Base-by-base conservation (phyloP, 1,284 basidiomycete genomes). In the Trichosporon sp. region DNA sequence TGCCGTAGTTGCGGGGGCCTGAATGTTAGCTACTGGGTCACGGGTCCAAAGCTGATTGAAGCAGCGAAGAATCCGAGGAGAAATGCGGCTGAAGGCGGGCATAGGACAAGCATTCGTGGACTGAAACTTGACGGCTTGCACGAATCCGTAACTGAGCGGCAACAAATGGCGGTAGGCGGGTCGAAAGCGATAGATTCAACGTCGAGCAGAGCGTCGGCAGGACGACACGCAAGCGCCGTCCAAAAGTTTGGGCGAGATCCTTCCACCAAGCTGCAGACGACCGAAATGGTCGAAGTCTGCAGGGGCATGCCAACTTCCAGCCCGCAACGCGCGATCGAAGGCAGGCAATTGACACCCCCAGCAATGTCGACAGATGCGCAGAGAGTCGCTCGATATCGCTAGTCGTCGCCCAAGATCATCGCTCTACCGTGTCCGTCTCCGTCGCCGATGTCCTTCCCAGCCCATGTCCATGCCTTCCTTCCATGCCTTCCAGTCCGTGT, bases 1-100 rank as follows among this genome's bases (percentile, higher is more conserved):
- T 96, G 81, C 94, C 93, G 85, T 81, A 96, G 83, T 91, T 95
- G 82, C 92, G 88, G 73, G 93, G 94, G 80, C 90, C 49, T 54
- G 49, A n/a, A 54, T 54, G 27, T 54, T 54, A 77, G 62, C 16
- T n/a, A 4, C 10, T 16, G 21, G 25, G 52, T 60, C 34, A 56
- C 34, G 23, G 29, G 4, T 11, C 29, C 33, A 32, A 37, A 5
- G 13, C 23, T 4, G 32, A 32, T 32, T 19, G 37, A 3, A 37
- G 25, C 31, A 7, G 21, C 4, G 33, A 37, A 10, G 34, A 25
- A 5, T 13, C 7, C 2, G 23, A 16, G 37, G 37, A 40, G 16
- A n/a, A 19, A 4, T 40, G 6, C 37, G 37, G 10, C 6, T 19
- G 37, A 40, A 14, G 34, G 3, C 11, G 11, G 34, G 34, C 10